Base-by-base conservation (phyloP, 2,329 filamentous ascomycete genomes). In the Paraphaeosphaeria sporulosa region DNA sequence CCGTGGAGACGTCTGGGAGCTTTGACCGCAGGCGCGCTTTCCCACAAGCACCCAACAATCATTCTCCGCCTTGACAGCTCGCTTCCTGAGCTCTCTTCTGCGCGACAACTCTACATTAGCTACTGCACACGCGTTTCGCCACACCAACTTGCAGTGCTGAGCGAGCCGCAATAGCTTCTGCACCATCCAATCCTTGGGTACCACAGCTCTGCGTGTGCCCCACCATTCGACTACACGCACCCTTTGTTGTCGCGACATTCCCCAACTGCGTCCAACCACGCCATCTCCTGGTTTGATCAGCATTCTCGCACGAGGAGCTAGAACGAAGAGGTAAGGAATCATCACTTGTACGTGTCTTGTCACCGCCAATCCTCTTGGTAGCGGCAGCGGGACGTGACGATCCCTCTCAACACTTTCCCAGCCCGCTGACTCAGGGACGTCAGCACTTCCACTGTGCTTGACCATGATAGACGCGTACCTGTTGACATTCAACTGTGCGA, bases 401-500 rank as follows among this genome's bases (percentile, higher is more conserved):
- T 64, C 60, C 53, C 52, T 63, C 58, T 57, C 56, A 63, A 63
- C 59, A 56, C 60, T 42, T 55, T 55, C 40, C 50, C 32, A 52
- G 27, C n/a, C 53, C 65, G 65, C 72, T 73, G 67, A 71, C 69
- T 58, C 55, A 62, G 55, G 43, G 50, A 21, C 46, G 30, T 46
- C 64, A 69, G 66, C 58, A 58, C 43, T 51, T 43, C 38, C 17
- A 40, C 38, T 40, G 38, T 40, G 38, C 38, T 40, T 40, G 19
- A 56, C 58, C 34, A 74, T 76, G 62, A 82, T 96, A 57, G 87
- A 89, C 70, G 79, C 93, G 58, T 90, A 96, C 71, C 85, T 96
- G 64, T 79, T 97, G 56, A 96, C 94, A 12, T 97, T 95, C 82
- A 98, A 98, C 76, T 96, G 92, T 72, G 94, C 86, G 34, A 91